phyloP scores from a whole-genome alignment of 306 rosid genomes.

The Ormosia semicastrata region DNA sequence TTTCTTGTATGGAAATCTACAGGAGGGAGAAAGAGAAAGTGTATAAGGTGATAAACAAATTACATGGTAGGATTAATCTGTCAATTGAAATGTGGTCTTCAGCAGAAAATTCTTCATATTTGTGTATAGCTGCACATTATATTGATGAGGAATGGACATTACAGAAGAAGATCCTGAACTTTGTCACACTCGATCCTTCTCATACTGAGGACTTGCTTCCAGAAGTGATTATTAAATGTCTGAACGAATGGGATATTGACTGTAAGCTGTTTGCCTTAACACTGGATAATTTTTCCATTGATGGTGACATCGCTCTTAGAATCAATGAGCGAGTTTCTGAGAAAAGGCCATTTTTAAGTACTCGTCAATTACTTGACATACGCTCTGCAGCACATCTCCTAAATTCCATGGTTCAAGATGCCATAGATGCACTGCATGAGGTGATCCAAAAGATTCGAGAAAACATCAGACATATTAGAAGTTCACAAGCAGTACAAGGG shows the following conservation, averaged over 20 bases:
- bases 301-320: constrained; percentile 70
- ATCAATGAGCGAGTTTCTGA: constrained; percentile 74
- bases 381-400: constrained; percentile 82
- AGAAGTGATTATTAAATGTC: constrained; percentile 76
- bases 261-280: constrained; percentile 87
- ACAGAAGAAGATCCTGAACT: constrained; percentile 77
- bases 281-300: constrained; percentile 75
- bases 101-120: constrained; percentile 53
- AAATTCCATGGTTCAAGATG: constrained; percentile 65
- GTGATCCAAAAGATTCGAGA: constrained; percentile 78
- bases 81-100: constrained; percentile 87
- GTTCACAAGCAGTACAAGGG: constrained; percentile 68
- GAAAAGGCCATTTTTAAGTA: constrained; percentile 66
- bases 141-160: constrained; percentile 82
- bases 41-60: constrained; percentile 51
- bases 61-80: constrained; percentile 81
- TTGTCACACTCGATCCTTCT: constrained; percentile 80
- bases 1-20: constrained; percentile 71
- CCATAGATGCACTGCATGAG: constrained; percentile 57
- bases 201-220: constrained; percentile 90
- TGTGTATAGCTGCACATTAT: constrained; percentile 76
- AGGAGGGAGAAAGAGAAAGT: constrained; percentile 70
- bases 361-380: constrained; percentile 70
- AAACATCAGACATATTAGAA: constrained; percentile 64
- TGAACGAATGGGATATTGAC: constrained; percentile 82